phyloP scores from a whole-genome alignment of 2,329 filamentous ascomycete genomes.

The Fusarium sp. region DNA sequence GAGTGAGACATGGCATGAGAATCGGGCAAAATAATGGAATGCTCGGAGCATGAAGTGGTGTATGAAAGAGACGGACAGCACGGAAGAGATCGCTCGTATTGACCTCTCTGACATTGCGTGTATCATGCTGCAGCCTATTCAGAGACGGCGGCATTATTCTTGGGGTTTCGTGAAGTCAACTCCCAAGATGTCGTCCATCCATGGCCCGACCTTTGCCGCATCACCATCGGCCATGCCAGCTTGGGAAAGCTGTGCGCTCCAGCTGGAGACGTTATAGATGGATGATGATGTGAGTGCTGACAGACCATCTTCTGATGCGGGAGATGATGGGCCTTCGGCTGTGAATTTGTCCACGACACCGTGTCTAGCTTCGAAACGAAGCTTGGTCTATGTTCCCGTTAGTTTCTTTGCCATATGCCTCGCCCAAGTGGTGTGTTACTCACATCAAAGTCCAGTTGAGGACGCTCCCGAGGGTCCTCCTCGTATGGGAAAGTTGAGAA shows the following conservation, averaged over 20 bases:
- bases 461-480: constrained; percentile 68
- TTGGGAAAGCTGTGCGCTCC: constrained; percentile 40
- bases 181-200: constrained; percentile 50
- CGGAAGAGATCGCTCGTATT: constrained; percentile 18
- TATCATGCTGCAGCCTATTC: constrained; percentile 31
- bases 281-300: constrained; percentile 25
- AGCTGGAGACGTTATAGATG: constrained; percentile 46
- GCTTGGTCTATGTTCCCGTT: constrained; percentile 43
- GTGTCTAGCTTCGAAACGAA: constrained; percentile 53
- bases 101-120: constrained; percentile 26
- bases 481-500: constrained; percentile 72
- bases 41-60: constrained; percentile 33
- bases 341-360: constrained; percentile 52
- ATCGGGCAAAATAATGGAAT: constrained; percentile 33
- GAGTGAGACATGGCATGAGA: constrained; percentile 35
- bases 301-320: constrained; percentile 18
- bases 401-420: background rate
- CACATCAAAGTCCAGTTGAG: constrained; percentile 61
- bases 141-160: constrained; percentile 22
- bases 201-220: constrained; percentile 43
- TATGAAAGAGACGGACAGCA: constrained; percentile 22
- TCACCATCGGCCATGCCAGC: constrained; percentile 43
- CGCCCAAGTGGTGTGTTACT: constrained; percentile 26
- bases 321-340: constrained; percentile 39
- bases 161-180: constrained; percentile 45